phyloP scores from a whole-genome alignment of 148 eudicot genomes.

The Fagopyrum esculentum region DNA sequence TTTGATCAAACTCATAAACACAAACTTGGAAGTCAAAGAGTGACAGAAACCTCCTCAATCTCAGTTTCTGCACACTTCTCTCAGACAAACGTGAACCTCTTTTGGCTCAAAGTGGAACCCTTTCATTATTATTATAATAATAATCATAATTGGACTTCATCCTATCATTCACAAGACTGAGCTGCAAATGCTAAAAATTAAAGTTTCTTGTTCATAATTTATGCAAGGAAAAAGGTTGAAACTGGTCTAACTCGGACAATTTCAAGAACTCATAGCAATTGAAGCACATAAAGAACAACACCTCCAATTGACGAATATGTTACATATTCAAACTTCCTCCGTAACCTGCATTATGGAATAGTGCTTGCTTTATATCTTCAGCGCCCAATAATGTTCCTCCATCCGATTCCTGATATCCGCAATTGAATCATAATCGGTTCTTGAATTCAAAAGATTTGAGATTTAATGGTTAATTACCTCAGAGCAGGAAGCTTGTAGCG shows the following conservation, averaged over 20 bases:
- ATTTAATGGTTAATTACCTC: constrained; percentile 30
- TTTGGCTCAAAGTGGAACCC: not conserved
- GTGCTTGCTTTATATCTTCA: constrained; percentile 76
- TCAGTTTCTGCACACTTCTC: not conserved
- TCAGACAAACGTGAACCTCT: constrained; percentile 1
- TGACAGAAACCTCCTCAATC: too few species aligned
- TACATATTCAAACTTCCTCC: constrained; percentile 42
- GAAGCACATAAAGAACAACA: not conserved
- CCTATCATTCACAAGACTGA: too few species aligned
- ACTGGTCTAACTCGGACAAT: too few species aligned
- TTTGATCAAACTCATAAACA: too few species aligned
- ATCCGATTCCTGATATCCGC: constrained; percentile 29
- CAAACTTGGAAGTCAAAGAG: too few species aligned
- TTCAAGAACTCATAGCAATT: not conserved
- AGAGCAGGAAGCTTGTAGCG: constrained; percentile 61
- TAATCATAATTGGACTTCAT: too few species aligned
- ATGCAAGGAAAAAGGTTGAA: not conserved
- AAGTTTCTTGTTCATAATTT: too few species aligned
- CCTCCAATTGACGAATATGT: not conserved
- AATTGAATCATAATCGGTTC: not conserved
- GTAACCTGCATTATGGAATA: constrained; percentile 71
- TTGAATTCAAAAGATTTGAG: not conserved
- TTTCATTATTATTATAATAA: not conserved
- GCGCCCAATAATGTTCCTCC: constrained; percentile 37
- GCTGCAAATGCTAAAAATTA: not conserved